Base-by-base conservation (phyloP, 768 basidiomycete genomes). In the Auricularia heimuer region DNA sequence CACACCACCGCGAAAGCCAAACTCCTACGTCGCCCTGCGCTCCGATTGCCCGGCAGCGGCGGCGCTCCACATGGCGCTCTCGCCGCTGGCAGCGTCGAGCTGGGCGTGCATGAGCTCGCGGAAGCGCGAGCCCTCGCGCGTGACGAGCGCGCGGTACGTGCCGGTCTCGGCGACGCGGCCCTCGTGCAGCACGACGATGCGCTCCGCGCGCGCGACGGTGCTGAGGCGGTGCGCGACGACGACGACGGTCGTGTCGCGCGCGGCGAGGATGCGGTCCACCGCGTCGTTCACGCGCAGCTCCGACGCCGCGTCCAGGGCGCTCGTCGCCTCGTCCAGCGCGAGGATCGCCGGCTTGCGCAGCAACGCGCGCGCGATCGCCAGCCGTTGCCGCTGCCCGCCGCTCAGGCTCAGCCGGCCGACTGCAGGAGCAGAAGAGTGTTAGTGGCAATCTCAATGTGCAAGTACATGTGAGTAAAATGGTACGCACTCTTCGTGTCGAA, bases 151-250 rank as follows among this genome's bases (percentile, higher is more conserved):
- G 58, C 83, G 81, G 73, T 92, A 96, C 47, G 87, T 84, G 34
- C 94, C 94, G 21, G 86, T 83, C 75, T 96, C 94, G 1, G 86
- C 83, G 64, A 96, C 89, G 62, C 79, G 81, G 2, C 93, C 94
- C 67, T 87, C 87, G 77, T 97, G 93, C 21, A 97, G 80, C 21
- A 97, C 93, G 4, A 92, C 90, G 56, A 97, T 91, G 47, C 90
- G 81, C 71, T 94, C 92, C 1, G 94, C 92, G 63, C 93, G 79
- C 3, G 94, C 91, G 64, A 97, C 93, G 3, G 94, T 94, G 29
- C 91, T 93, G 63, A 97, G 73, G 62, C 94, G 81, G 75, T 97
- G 94, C 0, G 94, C 94, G 21, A 95, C 92, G 64, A 95, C 88
- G 33, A 94, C 73, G 69, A 93, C 94, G 2, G 93, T 95, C 39